Conservation (phyloP, 1,284 basidiomycete genomes). For the Ustilago lituana region DNA sequence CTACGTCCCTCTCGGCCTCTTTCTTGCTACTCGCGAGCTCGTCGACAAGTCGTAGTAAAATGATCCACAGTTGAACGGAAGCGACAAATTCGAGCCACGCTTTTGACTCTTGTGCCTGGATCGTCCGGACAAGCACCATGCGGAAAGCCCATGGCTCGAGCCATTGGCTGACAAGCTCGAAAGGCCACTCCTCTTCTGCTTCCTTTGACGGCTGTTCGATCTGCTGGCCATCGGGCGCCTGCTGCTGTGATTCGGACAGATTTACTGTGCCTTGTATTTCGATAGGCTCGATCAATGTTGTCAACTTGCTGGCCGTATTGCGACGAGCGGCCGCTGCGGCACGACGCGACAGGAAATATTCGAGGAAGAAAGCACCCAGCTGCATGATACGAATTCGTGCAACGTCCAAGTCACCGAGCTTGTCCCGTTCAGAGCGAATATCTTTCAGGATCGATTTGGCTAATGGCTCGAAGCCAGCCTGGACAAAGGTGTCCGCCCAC, state of each 20-base stretch:
- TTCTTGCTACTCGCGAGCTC: constrained; percentile 53
- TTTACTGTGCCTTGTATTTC: constrained; percentile 13
- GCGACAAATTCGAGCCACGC: constrained; percentile 65
- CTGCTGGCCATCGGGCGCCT: background rate
- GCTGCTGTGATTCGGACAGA: constrained; percentile 12
- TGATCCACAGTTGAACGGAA: constrained; percentile 61
- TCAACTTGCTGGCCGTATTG: constrained; percentile 8
- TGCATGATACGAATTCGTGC: constrained; percentile 63
- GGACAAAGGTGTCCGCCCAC: constrained; percentile 64
- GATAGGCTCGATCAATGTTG: background rate
- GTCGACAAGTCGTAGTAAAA: constrained; percentile 61
- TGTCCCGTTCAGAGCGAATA: constrained; percentile 64
- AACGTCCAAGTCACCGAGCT: constrained; percentile 62
- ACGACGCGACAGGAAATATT: constrained; percentile 61
- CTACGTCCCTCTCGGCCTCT: constrained; percentile 49
- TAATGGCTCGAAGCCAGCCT: constrained; percentile 58
- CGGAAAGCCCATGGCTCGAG: constrained; percentile 64
- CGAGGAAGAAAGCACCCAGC: constrained; percentile 62
- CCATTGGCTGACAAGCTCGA: constrained; percentile 56
- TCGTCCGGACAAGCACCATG: constrained; percentile 57
- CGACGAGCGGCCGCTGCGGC: constrained; percentile 18
- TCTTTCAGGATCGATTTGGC: constrained; percentile 59
- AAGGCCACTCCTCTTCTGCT: constrained; percentile 41
- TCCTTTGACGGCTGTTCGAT: constrained; percentile 1
- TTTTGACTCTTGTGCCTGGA: constrained; percentile 50